Evolutionary conservation across 2,329 filamentous ascomycete genomes (phyloP).

Genomic region (Neocatenulostroma microsporum): DNA sequence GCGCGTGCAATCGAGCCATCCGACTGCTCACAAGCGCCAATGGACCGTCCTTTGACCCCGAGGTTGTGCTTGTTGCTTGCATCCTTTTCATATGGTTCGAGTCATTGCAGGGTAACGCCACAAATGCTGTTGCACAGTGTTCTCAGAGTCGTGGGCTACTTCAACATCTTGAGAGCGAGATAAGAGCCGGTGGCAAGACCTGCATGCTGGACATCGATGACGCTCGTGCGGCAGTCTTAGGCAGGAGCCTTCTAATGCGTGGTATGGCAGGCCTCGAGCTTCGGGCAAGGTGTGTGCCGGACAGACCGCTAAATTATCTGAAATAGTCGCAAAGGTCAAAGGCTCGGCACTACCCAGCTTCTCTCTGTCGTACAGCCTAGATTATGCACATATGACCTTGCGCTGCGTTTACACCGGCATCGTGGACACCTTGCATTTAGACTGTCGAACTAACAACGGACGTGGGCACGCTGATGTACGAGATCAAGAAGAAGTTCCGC

Average conservation of each 20-base stretch:
- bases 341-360: background rate
- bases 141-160: background rate
- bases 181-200: background rate
- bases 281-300: background rate
- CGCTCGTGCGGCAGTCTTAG: background rate
- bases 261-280: conserved; percentile 1
- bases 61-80: background rate
- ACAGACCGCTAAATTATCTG: background rate
- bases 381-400: background rate
- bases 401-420: background rate
- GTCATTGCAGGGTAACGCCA: background rate
- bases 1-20: background rate
- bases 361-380: background rate
- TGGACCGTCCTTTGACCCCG: background rate
- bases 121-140: background rate
- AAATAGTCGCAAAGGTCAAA: background rate
- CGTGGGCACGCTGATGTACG: background rate
- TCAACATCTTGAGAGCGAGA: background rate
- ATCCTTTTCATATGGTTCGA: conserved; percentile 1
- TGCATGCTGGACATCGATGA: background rate
- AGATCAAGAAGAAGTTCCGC: background rate
- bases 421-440: too few species aligned
- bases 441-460: background rate
- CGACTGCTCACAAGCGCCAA: background rate
- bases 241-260: background rate